These are phyloP conservation scores for Suhomyces kilbournensis DNA, from an alignment of 805 yeast species.

Conservation along the genomic window DNA sequence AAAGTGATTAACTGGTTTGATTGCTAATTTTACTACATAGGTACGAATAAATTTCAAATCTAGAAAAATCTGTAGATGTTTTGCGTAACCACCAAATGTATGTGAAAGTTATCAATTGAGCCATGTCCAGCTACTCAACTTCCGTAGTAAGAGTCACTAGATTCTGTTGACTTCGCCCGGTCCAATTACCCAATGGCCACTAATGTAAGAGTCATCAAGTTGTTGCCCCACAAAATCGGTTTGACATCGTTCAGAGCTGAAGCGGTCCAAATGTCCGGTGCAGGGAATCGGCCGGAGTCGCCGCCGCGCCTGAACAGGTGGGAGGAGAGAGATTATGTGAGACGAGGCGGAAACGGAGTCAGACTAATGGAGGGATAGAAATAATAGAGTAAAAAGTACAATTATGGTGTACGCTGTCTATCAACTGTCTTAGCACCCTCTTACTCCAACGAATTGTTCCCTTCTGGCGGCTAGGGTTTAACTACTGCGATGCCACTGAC, in stretches of 20 bases:
- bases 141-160: background rate
- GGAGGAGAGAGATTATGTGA: background rate
- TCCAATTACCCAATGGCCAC: background rate
- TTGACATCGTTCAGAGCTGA: background rate
- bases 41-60: background rate
- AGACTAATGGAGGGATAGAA: background rate
- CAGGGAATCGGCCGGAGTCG: background rate
- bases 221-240: background rate
- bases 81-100: background rate
- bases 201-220: background rate
- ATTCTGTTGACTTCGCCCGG: background rate
- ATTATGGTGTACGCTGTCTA: too few relatives aligned
- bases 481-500: background rate
- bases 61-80: background rate
- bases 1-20: slow-evolving; percentile 10
- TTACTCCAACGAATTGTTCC: background rate
- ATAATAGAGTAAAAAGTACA: background rate
- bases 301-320: background rate
- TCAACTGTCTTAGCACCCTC: background rate
- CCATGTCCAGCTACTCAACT: background rate
- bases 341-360: background rate
- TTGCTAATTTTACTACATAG: background rate
- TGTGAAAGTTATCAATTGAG: background rate
- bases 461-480: background rate
- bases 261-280: background rate